Base-by-base conservation (phyloP, 2,329 filamentous ascomycete genomes). In the Penicillium digitatum region DNA sequence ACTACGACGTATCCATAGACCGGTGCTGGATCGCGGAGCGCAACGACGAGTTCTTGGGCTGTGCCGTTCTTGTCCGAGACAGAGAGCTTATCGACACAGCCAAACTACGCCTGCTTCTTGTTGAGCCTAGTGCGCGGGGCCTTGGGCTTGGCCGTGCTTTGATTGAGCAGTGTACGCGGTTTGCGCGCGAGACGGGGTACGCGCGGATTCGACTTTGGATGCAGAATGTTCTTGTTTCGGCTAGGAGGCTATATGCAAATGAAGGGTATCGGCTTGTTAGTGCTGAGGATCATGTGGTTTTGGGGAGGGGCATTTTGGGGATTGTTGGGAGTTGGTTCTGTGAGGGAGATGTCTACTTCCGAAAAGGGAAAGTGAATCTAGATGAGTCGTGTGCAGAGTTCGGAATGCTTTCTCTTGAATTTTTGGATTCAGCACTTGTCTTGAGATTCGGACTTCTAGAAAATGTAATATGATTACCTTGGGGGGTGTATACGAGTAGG, bases 1-100 rank as follows among this genome's bases (percentile, higher is more conserved):
- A 43, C 22, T 56, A 62, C 35, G 57, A 64, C n/a, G 52, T 48
- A 8, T 42, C 48, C 11, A 40, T 22, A 6, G 62, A 64, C 38
- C 51, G 55, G 20, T 65, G 62, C 48, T 64, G 58, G 62, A 60
- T 65, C 35, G 62, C 62, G 6, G 58, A 65, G 42, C 49, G 43
- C 18, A 48, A 55, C 24, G 40, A 47, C 26, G 39, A 47, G 16
- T 57, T 55, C 27, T 48, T 64, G 6, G 58, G 62, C 35, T 53
- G 58, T 40, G 47, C 64, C 3, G 57, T 65, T 49, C 46, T 65
- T 1, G 47, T 64, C 10, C 55, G 54, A 8, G 62, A 63, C 39
- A 31, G 40, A 37, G 58, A 56, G 1, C 22, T 40, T 18, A 12
- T 27, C 3, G 44, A 56, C 54, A 20, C 40, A 0, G 49, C 40